Percentiles rank a stretch among this genome's conserved stretches.
Evolutionary conservation across 2,329 filamentous ascomycete genomes (phyloP).

Genomic region (Penicillium glabrum): DNA sequence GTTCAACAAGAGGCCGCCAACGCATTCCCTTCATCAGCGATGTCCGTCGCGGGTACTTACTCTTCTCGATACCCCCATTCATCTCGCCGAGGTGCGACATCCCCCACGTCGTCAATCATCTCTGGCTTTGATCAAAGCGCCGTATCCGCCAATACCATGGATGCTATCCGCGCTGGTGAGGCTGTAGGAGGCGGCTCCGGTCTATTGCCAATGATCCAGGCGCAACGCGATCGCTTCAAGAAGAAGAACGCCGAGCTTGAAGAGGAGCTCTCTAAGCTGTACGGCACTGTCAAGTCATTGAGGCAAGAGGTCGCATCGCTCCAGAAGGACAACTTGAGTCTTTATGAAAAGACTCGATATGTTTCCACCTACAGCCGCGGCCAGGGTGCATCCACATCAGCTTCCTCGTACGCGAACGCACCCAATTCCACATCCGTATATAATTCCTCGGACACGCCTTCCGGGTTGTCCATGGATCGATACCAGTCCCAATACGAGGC

Average conservation of each 20-base stretch:
- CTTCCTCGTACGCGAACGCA: conserved; percentile 62
- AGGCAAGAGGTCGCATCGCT: conserved; percentile 87
- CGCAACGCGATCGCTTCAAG: conserved; percentile 97
- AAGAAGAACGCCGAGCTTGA: conserved; percentile 91
- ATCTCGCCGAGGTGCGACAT: conserved; percentile 68
- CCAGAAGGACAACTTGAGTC: conserved; percentile 91
- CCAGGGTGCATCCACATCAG: conserved; percentile 59
- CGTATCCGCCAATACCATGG: conserved; percentile 51
- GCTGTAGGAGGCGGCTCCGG: conserved; percentile 74
- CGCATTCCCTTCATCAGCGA: conserved; percentile 77
- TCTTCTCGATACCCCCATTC: conserved; percentile 74
- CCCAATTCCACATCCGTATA: conserved; percentile 73
- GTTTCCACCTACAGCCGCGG: conserved; percentile 87
- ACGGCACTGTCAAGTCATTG: conserved; percentile 78
- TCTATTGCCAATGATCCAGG: conserved; percentile 96
- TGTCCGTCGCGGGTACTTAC: conserved; percentile 91
- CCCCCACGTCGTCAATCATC: conserved; percentile 96
- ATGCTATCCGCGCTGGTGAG: conserved; percentile 63
- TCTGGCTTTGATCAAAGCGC: conserved; percentile 83
- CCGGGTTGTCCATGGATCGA: conserved; percentile 72
- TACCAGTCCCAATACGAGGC: conserved; percentile 93
- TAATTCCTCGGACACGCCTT: conserved; percentile 59
- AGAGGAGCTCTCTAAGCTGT: conserved; percentile 80
- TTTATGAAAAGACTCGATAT: conserved; percentile 98
- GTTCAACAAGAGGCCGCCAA: conserved; percentile 84